Evolutionary conservation across 352 stramenopile genomes (phyloP).

Genomic region (Pythium monospermum): DNA sequence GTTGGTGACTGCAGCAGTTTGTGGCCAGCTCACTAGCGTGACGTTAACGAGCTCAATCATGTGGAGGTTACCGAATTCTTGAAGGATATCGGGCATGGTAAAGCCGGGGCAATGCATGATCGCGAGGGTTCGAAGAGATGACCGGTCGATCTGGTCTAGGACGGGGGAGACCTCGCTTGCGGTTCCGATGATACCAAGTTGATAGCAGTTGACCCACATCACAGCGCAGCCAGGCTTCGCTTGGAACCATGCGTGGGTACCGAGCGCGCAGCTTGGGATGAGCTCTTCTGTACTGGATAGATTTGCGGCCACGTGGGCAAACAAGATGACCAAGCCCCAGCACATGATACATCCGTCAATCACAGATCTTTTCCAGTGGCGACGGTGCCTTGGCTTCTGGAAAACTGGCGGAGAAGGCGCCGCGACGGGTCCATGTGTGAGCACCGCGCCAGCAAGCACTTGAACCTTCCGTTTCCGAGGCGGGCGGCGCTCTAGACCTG

Average conservation of each 20-base stretch:
- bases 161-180: neutral
- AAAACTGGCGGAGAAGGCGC: no score
- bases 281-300: neutral
- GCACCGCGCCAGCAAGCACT: no score
- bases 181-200: constrained; percentile 2
- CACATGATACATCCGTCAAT: neutral
- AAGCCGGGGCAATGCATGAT: constrained; percentile 5
- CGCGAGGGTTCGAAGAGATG: neutral
- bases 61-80: neutral
- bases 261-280: constrained; percentile 1
- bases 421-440: no score
- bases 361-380: neutral
- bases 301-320: neutral
- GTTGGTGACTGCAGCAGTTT: no score
- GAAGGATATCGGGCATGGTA: constrained; percentile 1
- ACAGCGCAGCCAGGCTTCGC: constrained; percentile 1
- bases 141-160: neutral
- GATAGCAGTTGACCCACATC: constrained; percentile 6
- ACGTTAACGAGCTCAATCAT: no score
- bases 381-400: no score
- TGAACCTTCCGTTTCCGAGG: no score
- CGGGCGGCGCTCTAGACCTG: neutral
- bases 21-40: no score
- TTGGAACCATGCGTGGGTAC: constrained; percentile 4
- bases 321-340: constrained; percentile 4